Conservation (phyloP, 257 asterid genomes). For the Nicotiana paniculata region DNA sequence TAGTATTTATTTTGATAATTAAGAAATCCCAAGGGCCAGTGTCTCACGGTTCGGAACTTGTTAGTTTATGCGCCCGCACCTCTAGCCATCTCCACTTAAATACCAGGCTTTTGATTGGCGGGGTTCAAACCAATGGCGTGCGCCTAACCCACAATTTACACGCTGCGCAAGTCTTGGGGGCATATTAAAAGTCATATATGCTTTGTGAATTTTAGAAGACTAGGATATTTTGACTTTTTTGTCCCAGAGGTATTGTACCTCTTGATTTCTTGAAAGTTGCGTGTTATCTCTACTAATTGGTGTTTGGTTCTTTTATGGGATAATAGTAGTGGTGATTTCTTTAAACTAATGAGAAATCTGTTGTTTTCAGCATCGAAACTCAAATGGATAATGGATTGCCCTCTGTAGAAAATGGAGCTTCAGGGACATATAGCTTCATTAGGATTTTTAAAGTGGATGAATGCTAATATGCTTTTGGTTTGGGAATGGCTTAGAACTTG, state of each 20-base stretch:
- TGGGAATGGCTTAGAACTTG: neutral
- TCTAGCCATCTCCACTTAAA: neutral
- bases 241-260: neutral
- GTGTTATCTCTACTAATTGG: neutral
- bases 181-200: neutral
- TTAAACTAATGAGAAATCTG: neutral
- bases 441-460: neutral
- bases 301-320: neutral
- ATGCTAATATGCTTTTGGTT: neutral
- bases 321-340: neutral
- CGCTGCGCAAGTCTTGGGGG: neutral
- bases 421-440: neutral
- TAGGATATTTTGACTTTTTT: neutral
- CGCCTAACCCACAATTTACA: neutral
- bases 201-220: too few relatives aligned
- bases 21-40: neutral
- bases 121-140: neutral
- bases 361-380: neutral
- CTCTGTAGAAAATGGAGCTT: neutral
- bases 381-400: neutral
- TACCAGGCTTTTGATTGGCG: neutral
- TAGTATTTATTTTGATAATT: neutral
- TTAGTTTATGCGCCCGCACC: neutral
- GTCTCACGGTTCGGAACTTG: neutral
- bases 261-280: neutral